Evolutionary conservation across 2,329 filamentous ascomycete species (phyloP).

Genomic region (Sporothrix protearum): DNA sequence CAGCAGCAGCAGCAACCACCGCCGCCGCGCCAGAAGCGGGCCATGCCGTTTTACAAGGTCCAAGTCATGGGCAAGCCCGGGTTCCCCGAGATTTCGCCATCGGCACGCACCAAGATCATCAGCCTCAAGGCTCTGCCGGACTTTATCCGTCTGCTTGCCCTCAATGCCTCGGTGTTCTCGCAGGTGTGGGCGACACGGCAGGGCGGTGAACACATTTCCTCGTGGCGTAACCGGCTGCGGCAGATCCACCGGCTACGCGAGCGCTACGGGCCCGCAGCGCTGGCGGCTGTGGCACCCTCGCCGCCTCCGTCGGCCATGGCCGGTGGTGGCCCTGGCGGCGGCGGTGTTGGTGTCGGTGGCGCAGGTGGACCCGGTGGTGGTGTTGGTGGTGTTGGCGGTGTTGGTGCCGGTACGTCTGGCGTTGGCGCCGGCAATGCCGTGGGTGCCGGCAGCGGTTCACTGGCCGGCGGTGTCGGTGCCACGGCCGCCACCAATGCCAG

Average conservation of each 20-base stretch:
- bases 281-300: conserved; percentile 31
- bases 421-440: not conserved
- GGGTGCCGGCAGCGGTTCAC: not conserved
- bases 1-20: conserved; percentile 30
- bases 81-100: conserved; percentile 88
- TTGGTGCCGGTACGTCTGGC: not conserved
- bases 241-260: conserved; percentile 82
- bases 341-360: not conserved
- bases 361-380: not conserved
- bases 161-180: conserved; percentile 92
- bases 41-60: conserved; percentile 72
- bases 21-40: not conserved
- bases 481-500: not conserved
- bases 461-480: conserved; percentile 2
- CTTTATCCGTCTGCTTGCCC: conserved; percentile 81
- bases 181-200: conserved; percentile 79
- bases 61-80: conserved; percentile 83
- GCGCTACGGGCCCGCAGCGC: conserved; percentile 48
- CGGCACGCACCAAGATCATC: conserved; percentile 83
- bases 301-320: conserved; percentile 36
- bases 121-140: conserved; percentile 75
- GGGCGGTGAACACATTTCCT: conserved; percentile 78
- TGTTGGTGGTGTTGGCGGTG: not conserved
- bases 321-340: not conserved
- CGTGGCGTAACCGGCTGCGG: conserved; percentile 81